Percentiles rank a stretch among this genome's conserved stretches.
These are phyloP conservation scores for Stemphylium beticola DNA, from an alignment of 2,329 filamentous ascomycete genomes.

Conservation along the genomic window DNA sequence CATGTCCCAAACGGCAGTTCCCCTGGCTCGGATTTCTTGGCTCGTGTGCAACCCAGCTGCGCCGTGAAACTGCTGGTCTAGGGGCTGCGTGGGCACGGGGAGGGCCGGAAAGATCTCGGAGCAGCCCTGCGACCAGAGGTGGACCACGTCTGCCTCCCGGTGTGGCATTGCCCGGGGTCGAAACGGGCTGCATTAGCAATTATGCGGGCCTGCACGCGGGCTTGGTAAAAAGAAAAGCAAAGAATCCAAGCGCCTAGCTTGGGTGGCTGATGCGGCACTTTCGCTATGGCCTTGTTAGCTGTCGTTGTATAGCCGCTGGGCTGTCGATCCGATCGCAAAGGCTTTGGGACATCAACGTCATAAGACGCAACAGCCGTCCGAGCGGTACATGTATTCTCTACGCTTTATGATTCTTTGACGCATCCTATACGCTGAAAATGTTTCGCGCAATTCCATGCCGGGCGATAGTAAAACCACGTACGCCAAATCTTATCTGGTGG, in stretches of 20 bases:
- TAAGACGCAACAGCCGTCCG: neutral
- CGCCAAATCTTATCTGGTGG: too few relatives aligned
- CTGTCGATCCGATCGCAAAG: slow-evolving; percentile 4
- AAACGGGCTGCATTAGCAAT: slow-evolving; percentile 16
- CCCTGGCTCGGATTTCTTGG: neutral
- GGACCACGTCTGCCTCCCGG: slow-evolving; percentile 9
- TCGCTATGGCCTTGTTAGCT: slow-evolving; percentile 6
- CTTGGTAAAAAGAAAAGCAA: slow-evolving; percentile 7
- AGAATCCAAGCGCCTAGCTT: slow-evolving; percentile 2
- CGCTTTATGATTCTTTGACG: neutral
- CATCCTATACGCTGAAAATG: neutral
- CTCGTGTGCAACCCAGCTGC: slow-evolving; percentile 8
- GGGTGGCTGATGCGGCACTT: slow-evolving; percentile 12
- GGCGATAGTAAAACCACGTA: too few relatives aligned
- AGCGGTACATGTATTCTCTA: neutral
- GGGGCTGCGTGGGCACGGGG: slow-evolving; percentile 6
- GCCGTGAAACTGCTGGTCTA: slow-evolving; percentile 12
- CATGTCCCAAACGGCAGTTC: neutral
- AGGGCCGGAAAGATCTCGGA: slow-evolving; percentile 12
- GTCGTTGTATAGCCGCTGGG: neutral
- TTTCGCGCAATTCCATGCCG: neutral
- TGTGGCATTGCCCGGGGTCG: slow-evolving; percentile 13
- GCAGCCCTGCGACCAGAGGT: slow-evolving; percentile 13
- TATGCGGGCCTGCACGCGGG: slow-evolving; percentile 7
- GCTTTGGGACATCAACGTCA: neutral